Evolutionary conservation across 768 basidiomycete species (phyloP), one percentile per base, ranked within the genome.

Genomic region (Lactarius pseudohatsudake): DNA sequence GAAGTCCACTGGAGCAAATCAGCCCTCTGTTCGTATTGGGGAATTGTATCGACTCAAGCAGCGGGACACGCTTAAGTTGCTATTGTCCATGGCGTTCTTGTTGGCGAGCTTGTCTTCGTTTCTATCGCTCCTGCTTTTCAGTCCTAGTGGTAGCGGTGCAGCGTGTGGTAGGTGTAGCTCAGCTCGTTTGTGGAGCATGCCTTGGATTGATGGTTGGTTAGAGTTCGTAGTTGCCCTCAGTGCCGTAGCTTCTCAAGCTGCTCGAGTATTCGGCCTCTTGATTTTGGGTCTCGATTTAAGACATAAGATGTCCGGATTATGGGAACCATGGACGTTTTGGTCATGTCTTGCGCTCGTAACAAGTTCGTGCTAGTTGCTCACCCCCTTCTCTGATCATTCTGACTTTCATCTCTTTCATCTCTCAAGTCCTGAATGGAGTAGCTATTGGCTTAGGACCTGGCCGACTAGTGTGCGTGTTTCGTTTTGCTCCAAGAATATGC

Each of bases 71-170:
- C 47, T 66, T 20, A n/a, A 60, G 16, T 47, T 69, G 15, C 53
- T 70, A 8, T 30, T 65, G 34, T 69, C 41, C 66, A 68, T 62
- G 67, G 65, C 58, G n/a, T 64, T 70, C 64, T 65, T 64, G 69
- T 61, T 72, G 58, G 69, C 69, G 34, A 61, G 74, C 59, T 50
- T 70, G 20, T 60, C 59, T 26, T 59, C 67, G 13, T 69, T 69
- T 43, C 43, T 69, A 22, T 69, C 68, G 26, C 55, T 69, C 20
- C 62, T 69, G 34, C 36, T 45, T 15, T 69, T 63, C 62, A 8
- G 56, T 22, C 28, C 61, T 6, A 41, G 6, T 20, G 36, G 50
- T 50, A 56, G 43, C 9, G 20, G 32, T 15, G 26, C 36, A 5
- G 32, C 63, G 47, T 69, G 67, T 41, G 34, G 63, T 65, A 26